Base-by-base conservation (phyloP, 352 stramenopile species). In the Phytophthora foliorum region DNA sequence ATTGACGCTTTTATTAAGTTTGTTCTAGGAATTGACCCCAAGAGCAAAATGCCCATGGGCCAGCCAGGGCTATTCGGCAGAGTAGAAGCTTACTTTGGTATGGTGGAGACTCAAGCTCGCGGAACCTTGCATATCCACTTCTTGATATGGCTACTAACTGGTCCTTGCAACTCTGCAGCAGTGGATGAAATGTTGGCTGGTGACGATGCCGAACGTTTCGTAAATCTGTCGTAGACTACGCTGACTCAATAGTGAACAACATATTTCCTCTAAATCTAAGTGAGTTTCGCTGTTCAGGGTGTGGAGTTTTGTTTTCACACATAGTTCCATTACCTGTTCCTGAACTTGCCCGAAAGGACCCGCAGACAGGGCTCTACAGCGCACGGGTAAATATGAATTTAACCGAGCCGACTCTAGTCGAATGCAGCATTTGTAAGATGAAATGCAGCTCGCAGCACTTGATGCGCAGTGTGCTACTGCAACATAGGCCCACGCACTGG, bases 1-100 rank as follows among this genome's bases (percentile, higher is more conserved):
- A n/a, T n/a, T n/a, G n/a, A n/a, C n/a, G 48, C 16, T 14, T 58
- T 48, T 25, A 58, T 65, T 17, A 17, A 19, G 48, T 34, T 27
- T 25, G 46, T 34, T 6, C 14, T 65, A 31, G 57, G 46, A 19
- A 54, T 65, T 16, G 27, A 65, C 44, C 57, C 48, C 1, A 36
- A 17, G 2, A 58, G 32, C 32, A 17, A 49, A 7, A 57, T 52
- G 16, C n/a, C n/a, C 10, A 3, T 19, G 0, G 38, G 14, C 16
- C 36, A 32, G 17, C 32, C 31, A 1, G 57, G 48, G 0, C 8
- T 65, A 3, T 48, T 65, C 42, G 57, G 57, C 4, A 16, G 17
- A 21, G n/a, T n/a, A n/a, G n/a, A n/a, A n/a, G n/a, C n/a, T n/a
- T n/a, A n/a, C n/a, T n/a, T n/a, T n/a, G n/a, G 34, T 65, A 58